Evolutionary conservation across 2,329 filamentous ascomycete species (phyloP).

Genomic region (Fusarium newnesense): DNA sequence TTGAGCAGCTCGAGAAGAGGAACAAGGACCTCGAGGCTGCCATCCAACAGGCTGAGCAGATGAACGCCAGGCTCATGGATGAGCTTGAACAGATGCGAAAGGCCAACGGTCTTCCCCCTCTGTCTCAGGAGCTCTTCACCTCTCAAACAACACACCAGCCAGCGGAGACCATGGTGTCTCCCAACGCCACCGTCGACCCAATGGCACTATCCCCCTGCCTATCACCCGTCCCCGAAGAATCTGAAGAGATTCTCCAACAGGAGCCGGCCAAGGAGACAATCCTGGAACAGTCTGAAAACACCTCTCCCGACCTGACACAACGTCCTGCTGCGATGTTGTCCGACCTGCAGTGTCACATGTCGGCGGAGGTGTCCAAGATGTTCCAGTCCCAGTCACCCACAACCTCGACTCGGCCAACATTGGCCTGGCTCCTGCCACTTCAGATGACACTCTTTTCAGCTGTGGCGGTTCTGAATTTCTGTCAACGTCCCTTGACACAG

Average conservation of each 20-base stretch:
- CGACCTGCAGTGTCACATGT: constrained; percentile 99
- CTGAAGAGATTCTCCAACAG: constrained; percentile 45
- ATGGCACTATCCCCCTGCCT: constrained; percentile 69
- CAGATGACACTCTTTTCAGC: constrained; percentile 72
- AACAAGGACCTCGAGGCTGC: constrained; percentile 76
- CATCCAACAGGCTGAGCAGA: constrained; percentile 68
- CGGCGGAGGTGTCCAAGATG: constrained; percentile 69
- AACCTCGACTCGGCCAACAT: constrained; percentile 52
- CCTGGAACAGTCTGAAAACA: constrained; percentile 45
- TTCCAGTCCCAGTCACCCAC: constrained; percentile 52
- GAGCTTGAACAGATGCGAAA: constrained; percentile 62
- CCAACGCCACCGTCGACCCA: constrained; percentile 67
- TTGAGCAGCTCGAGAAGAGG: constrained; percentile 83
- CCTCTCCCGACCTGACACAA: constrained; percentile 95
- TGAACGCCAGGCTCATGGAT: constrained; percentile 60
- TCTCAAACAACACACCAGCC: constrained; percentile 54
- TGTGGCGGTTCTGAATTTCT: constrained; percentile 75
- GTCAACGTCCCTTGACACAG: constrained; percentile 75
- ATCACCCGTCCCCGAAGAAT: constrained; percentile 60
- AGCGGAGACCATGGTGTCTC: constrained; percentile 55
- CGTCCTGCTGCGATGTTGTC: constrained; percentile 99
- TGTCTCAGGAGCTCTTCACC: constrained; percentile 69
- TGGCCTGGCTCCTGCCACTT: constrained; percentile 63
- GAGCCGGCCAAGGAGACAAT: constrained; percentile 39
- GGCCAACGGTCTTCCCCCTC: constrained; percentile 59